Conservation (phyloP, 2,329 filamentous ascomycete species). For the Aspergillus flavus region DNA sequence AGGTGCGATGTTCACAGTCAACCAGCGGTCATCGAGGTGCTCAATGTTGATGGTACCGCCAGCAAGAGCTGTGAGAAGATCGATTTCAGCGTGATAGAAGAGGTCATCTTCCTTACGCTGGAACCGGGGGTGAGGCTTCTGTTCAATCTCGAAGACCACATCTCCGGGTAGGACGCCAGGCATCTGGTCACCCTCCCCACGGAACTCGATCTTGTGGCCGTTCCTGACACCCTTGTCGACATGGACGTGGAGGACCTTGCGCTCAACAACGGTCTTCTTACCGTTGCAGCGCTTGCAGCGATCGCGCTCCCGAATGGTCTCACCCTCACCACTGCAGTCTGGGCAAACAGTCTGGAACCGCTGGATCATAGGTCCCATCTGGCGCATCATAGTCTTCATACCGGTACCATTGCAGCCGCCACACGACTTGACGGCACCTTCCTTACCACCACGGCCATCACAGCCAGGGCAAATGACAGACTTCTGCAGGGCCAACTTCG, state of each 20-base stretch:
- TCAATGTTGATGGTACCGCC: slow-evolving; percentile 91
- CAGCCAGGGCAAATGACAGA: slow-evolving; percentile 96
- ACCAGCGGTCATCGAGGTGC: slow-evolving; percentile 96
- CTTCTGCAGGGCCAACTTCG: slow-evolving; percentile 94
- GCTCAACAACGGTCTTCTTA: slow-evolving; percentile 97
- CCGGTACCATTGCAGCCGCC: slow-evolving; percentile 86
- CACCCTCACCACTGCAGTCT: slow-evolving; percentile 96
- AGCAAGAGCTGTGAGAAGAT: slow-evolving; percentile 90
- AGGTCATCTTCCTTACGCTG: slow-evolving; percentile 95
- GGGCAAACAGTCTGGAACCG: slow-evolving; percentile 99
- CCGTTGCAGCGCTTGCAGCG: slow-evolving; percentile 94
- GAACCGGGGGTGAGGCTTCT: slow-evolving; percentile 97
- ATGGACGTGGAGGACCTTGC: slow-evolving; percentile 97
- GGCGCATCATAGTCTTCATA: slow-evolving; percentile 99
- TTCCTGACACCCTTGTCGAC: slow-evolving; percentile 92
- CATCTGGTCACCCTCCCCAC: slow-evolving; percentile 93
- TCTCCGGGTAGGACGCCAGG: slow-evolving; percentile 92
- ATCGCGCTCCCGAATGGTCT: slow-evolving; percentile 95
- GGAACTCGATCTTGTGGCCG: slow-evolving; percentile 96
- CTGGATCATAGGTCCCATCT: slow-evolving; percentile 99
- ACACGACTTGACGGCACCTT: slow-evolving; percentile 95
- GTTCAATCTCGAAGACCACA: slow-evolving; percentile 97
- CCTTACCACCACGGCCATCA: slow-evolving; percentile 91
- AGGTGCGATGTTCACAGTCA: slow-evolving; percentile 87
- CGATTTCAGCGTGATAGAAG: slow-evolving; percentile 92